phyloP scores from a whole-genome alignment of 805 yeast genomes.

The Helenozyma baotianmanensis region DNA sequence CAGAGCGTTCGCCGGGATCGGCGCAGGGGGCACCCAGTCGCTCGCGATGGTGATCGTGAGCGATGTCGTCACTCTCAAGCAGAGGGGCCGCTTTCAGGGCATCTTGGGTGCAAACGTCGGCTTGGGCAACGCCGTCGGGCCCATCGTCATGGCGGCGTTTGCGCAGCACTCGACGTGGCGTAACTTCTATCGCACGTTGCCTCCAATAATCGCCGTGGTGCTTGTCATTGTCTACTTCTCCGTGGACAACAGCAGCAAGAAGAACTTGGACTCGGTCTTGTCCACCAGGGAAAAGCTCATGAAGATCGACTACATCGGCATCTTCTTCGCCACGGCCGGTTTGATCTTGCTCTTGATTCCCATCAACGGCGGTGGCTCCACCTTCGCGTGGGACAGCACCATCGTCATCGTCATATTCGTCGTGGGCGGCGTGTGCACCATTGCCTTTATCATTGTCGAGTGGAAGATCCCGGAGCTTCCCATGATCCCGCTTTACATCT shows the following conservation, averaged over 20 bases:
- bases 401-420: slow-evolving; percentile 32
- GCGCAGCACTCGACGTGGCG: slow-evolving; percentile 47
- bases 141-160: slow-evolving; percentile 51
- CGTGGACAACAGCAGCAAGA: slow-evolving; percentile 32
- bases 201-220: slow-evolving; percentile 38
- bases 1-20: slow-evolving; percentile 56
- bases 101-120: slow-evolving; percentile 49
- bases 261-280: slow-evolving; percentile 23
- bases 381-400: slow-evolving; percentile 50
- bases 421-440: slow-evolving; percentile 30
- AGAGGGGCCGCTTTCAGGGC: slow-evolving; percentile 53
- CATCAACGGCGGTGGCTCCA: slow-evolving; percentile 57
- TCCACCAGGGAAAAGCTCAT: slow-evolving; percentile 32
- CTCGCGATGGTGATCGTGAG: slow-evolving; percentile 49
- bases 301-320: slow-evolving; percentile 52
- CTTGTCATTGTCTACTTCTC: slow-evolving; percentile 26
- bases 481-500: slow-evolving; percentile 48
- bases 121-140: slow-evolving; percentile 51
- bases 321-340: slow-evolving; percentile 43
- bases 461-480: slow-evolving; percentile 46
- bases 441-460: slow-evolving; percentile 47
- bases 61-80: slow-evolving; percentile 50
- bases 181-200: slow-evolving; percentile 45
- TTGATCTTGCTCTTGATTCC: slow-evolving; percentile 51
- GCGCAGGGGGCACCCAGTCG: slow-evolving; percentile 53